Conservation (phyloP, 805 yeast species). For the Yarrowia keelungensis region DNA sequence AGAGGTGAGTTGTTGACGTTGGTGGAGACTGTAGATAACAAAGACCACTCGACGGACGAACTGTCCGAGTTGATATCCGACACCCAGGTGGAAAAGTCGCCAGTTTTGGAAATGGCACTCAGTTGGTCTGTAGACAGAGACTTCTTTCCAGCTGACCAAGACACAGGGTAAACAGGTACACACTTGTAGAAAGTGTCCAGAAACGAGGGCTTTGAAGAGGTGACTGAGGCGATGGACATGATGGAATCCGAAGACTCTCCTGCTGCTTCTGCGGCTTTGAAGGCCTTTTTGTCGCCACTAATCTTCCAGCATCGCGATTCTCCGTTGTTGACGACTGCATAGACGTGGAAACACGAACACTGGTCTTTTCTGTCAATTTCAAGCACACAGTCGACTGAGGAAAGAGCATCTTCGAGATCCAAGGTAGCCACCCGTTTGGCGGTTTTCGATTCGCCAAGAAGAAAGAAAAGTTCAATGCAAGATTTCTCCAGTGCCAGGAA, state of each 20-base stretch:
- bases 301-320: slow-evolving; percentile 22
- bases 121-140: slow-evolving; percentile 47
- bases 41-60: slow-evolving; percentile 40
- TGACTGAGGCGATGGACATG: slow-evolving; percentile 3
- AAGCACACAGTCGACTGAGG: slow-evolving; percentile 15
- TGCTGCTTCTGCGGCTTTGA: not conserved
- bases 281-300: not conserved
- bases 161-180: slow-evolving; percentile 17
- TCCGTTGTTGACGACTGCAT: slow-evolving; percentile 21
- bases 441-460: slow-evolving; percentile 14
- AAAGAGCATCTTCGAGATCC: not conserved
- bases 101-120: slow-evolving; percentile 62
- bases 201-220: slow-evolving; percentile 6
- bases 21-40: slow-evolving; percentile 63
- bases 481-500: slow-evolving; percentile 2
- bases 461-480: slow-evolving; percentile 4
- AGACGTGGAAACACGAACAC: slow-evolving; percentile 31
- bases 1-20: slow-evolving; percentile 62
- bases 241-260: not conserved
- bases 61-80: slow-evolving; percentile 48
- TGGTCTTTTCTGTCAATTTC: slow-evolving; percentile 14
- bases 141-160: slow-evolving; percentile 6
- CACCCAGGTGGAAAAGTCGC: slow-evolving; percentile 59
- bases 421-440: slow-evolving; percentile 6
- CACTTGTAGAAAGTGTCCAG: slow-evolving; percentile 7